Evolutionary conservation across 768 basidiomycete genomes (phyloP).

Genomic region (Clavulina sp.): DNA sequence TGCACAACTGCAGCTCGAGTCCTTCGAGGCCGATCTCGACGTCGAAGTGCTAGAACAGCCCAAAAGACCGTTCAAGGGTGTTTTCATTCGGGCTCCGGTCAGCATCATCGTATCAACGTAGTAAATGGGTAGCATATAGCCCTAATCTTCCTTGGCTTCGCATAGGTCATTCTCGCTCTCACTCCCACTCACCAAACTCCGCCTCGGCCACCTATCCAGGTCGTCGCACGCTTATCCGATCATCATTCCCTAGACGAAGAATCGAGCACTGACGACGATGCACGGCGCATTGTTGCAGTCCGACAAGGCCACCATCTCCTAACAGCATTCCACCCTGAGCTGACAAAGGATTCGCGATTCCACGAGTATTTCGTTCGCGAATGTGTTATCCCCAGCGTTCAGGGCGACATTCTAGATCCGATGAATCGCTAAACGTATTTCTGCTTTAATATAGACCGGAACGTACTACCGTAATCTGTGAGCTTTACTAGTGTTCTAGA

Average conservation of each 20-base stretch:
- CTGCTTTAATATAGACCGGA: too few species aligned
- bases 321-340: constrained; percentile 88
- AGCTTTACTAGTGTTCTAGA: too few species aligned
- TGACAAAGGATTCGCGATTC: constrained; percentile 72
- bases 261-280: constrained; percentile 28
- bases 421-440: too few species aligned
- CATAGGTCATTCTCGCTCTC: constrained; percentile 46
- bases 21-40: constrained; percentile 64
- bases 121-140: not conserved
- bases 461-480: too few species aligned
- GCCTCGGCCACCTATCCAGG: constrained; percentile 39
- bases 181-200: constrained; percentile 26
- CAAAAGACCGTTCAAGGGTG: constrained; percentile 47
- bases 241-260: constrained; percentile 20
- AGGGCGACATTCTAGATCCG: not conserved
- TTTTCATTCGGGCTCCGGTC: constrained; percentile 92
- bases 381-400: constrained; percentile 51
- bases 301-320: constrained; percentile 71
- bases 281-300: constrained; percentile 61
- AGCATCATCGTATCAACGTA: constrained; percentile 15
- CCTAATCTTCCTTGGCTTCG: not conserved
- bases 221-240: too few species aligned
- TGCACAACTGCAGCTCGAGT: constrained; percentile 49
- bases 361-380: constrained; percentile 79
- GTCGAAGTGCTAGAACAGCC: constrained; percentile 47